phyloP scores from a whole-genome alignment of 306 rosid species.

The Oxytropis ochrocephala region DNA sequence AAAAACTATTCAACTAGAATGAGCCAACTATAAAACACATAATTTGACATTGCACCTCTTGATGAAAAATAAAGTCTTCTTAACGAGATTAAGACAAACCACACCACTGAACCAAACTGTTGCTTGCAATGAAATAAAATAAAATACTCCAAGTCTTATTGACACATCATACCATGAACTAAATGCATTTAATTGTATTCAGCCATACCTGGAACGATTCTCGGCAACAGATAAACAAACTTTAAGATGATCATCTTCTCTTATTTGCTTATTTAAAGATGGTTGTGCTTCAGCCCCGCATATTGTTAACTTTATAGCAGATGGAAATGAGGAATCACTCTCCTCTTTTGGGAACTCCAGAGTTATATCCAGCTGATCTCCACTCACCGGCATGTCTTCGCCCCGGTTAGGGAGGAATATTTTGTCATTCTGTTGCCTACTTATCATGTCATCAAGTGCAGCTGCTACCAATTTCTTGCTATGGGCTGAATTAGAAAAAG shows the following conservation, averaged over 20 bases:
- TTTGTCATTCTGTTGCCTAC: constrained; percentile 38
- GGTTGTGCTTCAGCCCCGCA: constrained; percentile 35
- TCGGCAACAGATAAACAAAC: constrained; percentile 43
- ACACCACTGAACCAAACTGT: background rate
- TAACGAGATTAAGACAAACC: background rate
- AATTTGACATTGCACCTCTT: background rate
- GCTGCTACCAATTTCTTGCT: constrained; percentile 53
- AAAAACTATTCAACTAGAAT: background rate
- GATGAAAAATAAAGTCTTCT: background rate
- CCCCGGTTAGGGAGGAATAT: constrained; percentile 32
- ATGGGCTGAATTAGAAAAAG: constrained; percentile 42
- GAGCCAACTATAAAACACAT: background rate
- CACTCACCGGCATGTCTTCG: constrained; percentile 22
- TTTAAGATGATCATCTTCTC: constrained; percentile 40
- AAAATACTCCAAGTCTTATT: background rate
- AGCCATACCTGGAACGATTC: constrained; percentile 79
- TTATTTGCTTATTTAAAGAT: constrained; percentile 24
- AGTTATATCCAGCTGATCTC: constrained; percentile 53
- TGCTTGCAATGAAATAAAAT: background rate
- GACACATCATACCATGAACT: constrained; percentile 10
- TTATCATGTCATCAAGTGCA: constrained; percentile 54
- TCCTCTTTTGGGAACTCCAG: constrained; percentile 52
- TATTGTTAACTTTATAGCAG: constrained; percentile 58
- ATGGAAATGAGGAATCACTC: constrained; percentile 51
- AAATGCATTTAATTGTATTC: background rate